phyloP scores from a whole-genome alignment of 2,329 filamentous ascomycete species.

The Zasmidium citrigriseum region DNA sequence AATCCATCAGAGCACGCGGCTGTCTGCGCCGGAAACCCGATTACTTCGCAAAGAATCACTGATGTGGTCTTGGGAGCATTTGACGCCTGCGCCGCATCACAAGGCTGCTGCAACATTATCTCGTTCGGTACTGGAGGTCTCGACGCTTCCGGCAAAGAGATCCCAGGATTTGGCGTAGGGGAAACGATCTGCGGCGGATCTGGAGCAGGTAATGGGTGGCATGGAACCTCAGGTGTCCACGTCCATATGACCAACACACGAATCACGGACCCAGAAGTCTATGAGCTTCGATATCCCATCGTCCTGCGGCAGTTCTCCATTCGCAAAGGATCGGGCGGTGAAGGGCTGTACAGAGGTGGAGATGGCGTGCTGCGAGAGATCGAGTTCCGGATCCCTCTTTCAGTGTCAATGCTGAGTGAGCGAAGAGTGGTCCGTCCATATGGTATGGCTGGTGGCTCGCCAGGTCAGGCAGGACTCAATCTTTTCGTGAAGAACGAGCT shows the following conservation, averaged over 20 bases:
- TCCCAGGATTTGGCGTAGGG: constrained; percentile 36
- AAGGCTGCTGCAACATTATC: constrained; percentile 36
- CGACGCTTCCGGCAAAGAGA: constrained; percentile 21
- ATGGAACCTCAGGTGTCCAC: constrained; percentile 37
- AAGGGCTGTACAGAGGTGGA: constrained; percentile 32
- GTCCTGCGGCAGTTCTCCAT: constrained; percentile 37
- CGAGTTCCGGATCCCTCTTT: constrained; percentile 33
- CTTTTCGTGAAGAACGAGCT: constrained; percentile 29
- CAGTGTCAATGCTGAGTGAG: constrained; percentile 35
- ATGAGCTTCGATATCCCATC: constrained; percentile 39
- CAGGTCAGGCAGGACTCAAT: constrained; percentile 35
- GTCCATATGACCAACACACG: constrained; percentile 41
- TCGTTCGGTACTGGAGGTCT: constrained; percentile 33
- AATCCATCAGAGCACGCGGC: constrained; percentile 32
- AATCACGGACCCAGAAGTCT: constrained; percentile 39
- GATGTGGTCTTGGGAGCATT: constrained; percentile 38
- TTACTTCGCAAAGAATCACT: constrained; percentile 36
- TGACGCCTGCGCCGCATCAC: constrained; percentile 32
- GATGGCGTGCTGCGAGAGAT: constrained; percentile 35
- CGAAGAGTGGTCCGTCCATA: constrained; percentile 36
- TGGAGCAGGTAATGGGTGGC: constrained; percentile 36
- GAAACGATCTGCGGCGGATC: constrained; percentile 41
- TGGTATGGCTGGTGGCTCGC: constrained; percentile 35
- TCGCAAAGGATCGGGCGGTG: constrained; percentile 33
- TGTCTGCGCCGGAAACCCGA: constrained; percentile 34